Conservation (phyloP, 257 asterid genomes). For the Solanum chaucha region DNA sequence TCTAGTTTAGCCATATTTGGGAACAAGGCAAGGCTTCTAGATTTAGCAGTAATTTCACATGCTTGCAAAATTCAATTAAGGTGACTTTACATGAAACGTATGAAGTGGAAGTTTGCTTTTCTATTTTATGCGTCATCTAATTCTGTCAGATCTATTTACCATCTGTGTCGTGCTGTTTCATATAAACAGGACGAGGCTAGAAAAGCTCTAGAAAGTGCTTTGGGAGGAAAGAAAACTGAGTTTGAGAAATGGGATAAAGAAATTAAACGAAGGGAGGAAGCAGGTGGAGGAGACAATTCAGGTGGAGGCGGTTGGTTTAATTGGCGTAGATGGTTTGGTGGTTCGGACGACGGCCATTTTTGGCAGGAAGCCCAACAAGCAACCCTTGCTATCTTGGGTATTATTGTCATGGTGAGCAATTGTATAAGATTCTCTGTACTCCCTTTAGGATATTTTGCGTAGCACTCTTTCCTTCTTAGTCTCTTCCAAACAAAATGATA, state of each 20-base stretch:
- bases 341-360: constrained; percentile 70
- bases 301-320: constrained; percentile 89
- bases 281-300: constrained; percentile 69
- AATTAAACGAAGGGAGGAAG: constrained; percentile 72
- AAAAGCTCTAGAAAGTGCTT: constrained; percentile 89
- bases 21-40: neutral
- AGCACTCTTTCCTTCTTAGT: neutral
- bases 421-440: neutral
- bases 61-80: neutral
- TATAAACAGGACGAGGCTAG: constrained; percentile 71
- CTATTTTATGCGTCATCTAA: neutral
- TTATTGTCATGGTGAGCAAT: constrained; percentile 48
- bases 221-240: constrained; percentile 74
- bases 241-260: constrained; percentile 87
- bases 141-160: neutral
- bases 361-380: constrained; percentile 95
- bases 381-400: constrained; percentile 60
- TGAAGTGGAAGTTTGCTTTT: neutral
- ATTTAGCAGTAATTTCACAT: neutral
- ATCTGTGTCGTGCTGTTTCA: neutral
- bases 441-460: neutral
- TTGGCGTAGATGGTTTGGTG: constrained; percentile 61
- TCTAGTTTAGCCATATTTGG: neutral
- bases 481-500: neutral
- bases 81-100: neutral